Base-by-base conservation (phyloP, 2,329 filamentous ascomycete species). In the Clarireedia sp. region DNA sequence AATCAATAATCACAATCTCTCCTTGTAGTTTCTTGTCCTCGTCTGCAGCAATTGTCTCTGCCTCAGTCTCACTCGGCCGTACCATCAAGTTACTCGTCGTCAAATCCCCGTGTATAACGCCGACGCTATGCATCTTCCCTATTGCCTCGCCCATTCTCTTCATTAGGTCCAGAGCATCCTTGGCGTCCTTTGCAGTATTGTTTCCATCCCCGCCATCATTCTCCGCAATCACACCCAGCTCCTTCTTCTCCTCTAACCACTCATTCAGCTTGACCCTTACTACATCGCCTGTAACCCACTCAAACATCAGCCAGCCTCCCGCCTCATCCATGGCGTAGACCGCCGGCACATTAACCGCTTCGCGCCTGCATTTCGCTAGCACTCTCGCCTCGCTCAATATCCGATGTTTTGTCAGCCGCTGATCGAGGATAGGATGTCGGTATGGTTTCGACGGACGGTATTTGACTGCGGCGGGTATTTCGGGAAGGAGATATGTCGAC, bases 21-120 rank as follows among this genome's bases (percentile, higher is more conserved):
- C 90, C 91, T 1, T 81, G 77, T 55, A 85, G 66, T n/a, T 60
- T 54, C 26, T 63, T 61, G 8, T 63, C 61, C 5, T 51, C 62
- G 12, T 61, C 64, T 33, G 49, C 59, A 16, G 54, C 57, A 14
- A 57, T 59, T 51, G 60, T 55, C 23, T 56, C 58, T 52, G 10
- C 48, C n/a, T 36, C 62, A 41, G 10, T 57, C 55, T 36, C 50
- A 12, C 26, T 36, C 14, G 63, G 60, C 41, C 81, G 70, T 62
- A 97, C 69, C 86, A 99, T 96, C 74, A 99, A 79, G 72, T 99
- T 99, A 73, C 91, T 96, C 60, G 91, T 99, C 58, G 94, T 99
- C 73, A 99, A 73, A 74, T 99, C 94, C 41, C 94, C 94, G 74
- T 99, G 94, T 57, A 96, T 84, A 55, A 97, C 81, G 16, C 92